These are phyloP conservation scores for Ceratocystis alfenasii DNA, from an alignment of 2,329 filamentous ascomycete species.

Conservation along the genomic window DNA sequence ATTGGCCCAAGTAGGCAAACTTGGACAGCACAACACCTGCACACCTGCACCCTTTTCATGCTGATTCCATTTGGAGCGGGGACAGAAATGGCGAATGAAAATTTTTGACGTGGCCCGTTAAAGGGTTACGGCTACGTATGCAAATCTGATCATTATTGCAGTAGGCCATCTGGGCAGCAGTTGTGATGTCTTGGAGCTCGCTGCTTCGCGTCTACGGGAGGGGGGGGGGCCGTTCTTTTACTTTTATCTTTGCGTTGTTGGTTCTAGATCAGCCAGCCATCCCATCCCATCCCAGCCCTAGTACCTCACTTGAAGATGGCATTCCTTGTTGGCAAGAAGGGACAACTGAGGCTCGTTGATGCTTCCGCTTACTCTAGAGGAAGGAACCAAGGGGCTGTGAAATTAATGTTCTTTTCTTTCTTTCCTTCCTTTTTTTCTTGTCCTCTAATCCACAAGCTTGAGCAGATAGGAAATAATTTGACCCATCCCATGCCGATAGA, in stretches of 20 bases:
- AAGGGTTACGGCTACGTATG: background rate
- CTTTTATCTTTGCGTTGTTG: background rate
- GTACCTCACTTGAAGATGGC: no score
- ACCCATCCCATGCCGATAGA: background rate
- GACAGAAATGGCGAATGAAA: background rate
- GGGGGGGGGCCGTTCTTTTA: background rate
- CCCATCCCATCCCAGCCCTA: background rate
- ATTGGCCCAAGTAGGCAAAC: conserved; percentile 11
- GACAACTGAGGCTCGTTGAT: background rate
- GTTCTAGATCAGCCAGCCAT: background rate
- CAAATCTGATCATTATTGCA: conserved; percentile 2
- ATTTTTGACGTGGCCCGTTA: background rate
- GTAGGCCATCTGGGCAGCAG: background rate
- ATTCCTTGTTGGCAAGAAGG: background rate
- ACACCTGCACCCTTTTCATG: background rate
- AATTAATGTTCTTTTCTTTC: conserved; percentile 10
- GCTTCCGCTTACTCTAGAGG: background rate
- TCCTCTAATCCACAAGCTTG: background rate
- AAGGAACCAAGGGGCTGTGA: conserved; percentile 20
- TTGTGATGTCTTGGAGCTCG: background rate
- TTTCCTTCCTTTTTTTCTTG: background rate
- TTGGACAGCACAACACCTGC: conserved; percentile 4
- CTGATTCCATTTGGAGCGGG: background rate
- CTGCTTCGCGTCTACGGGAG: background rate
- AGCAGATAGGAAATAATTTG: no score